Evolutionary conservation across 768 basidiomycete genomes (phyloP).

Genomic region (Nevesoporus exiguus): DNA sequence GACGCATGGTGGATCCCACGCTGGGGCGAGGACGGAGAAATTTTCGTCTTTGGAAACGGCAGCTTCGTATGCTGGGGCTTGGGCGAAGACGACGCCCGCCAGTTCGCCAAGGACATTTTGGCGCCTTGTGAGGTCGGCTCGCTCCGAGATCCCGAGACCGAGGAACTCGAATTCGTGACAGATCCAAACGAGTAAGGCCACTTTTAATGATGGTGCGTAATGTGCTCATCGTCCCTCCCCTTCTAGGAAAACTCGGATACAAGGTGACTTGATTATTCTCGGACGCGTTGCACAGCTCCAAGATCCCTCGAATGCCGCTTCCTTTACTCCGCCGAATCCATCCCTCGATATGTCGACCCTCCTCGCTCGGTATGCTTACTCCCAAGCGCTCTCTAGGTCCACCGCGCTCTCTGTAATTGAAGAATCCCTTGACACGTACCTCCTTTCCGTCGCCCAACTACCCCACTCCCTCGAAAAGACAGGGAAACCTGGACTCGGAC

Average conservation of each 20-base stretch:
- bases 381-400: constrained; percentile 86
- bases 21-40: constrained; percentile 72
- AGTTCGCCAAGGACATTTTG: constrained; percentile 64
- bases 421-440: constrained; percentile 75
- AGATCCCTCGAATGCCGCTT: constrained; percentile 41
- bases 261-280: constrained; percentile 89
- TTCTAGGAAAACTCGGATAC: constrained; percentile 74
- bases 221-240: constrained; percentile 1
- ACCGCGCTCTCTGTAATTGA: constrained; percentile 88
- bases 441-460: constrained; percentile 76
- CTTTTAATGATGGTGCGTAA: background rate
- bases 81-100: constrained; percentile 66
- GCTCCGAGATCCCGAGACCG: constrained; percentile 71
- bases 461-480: constrained; percentile 74
- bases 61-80: constrained; percentile 91
- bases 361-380: constrained; percentile 86
- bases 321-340: constrained; percentile 47
- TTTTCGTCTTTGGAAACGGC: constrained; percentile 87
- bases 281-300: constrained; percentile 65
- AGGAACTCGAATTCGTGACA: constrained; percentile 89
- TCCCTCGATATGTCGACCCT: constrained; percentile 67
- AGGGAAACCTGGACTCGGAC: constrained; percentile 78
- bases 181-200: constrained; percentile 75
- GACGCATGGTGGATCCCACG: constrained; percentile 79
- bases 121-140: constrained; percentile 58